Evolutionary conservation across 495 filamentous ascomycete genomes (phyloP).

Genomic region (Penicillium bialowiezense): DNA sequence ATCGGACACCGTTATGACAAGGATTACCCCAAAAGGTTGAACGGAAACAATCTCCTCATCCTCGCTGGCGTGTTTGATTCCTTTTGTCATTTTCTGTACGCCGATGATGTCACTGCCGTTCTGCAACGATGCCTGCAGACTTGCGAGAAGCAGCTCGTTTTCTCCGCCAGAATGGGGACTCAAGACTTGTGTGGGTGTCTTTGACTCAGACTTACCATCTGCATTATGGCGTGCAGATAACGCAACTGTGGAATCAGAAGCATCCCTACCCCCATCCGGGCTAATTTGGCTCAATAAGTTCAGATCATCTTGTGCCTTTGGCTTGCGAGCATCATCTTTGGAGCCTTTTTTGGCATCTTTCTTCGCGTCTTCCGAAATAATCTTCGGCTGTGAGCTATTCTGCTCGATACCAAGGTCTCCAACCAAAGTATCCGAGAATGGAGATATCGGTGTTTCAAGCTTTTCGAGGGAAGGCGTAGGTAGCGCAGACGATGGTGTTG

Average conservation of each 20-base stretch:
- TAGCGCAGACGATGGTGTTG: slow-evolving; percentile 22
- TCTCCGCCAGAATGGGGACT: background rate
- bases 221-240: too few species aligned
- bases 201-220: too few species aligned
- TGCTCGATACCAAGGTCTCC: slow-evolving; percentile 1
- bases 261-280: too few species aligned
- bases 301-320: too few species aligned
- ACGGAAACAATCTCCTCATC: slow-evolving; percentile 45
- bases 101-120: slow-evolving; percentile 11
- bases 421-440: slow-evolving; percentile 12
- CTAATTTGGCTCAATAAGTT: too few species aligned
- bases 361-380: background rate
- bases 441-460: slow-evolving; percentile 17
- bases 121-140: slow-evolving; percentile 4
- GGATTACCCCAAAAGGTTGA: slow-evolving; percentile 71
- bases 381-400: background rate
- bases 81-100: background rate
- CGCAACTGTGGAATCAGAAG: too few species aligned
- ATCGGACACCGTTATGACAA: slow-evolving; percentile 62
- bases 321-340: too few species aligned
- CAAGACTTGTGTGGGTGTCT: background rate
- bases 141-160: background rate
- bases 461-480: slow-evolving; percentile 24
- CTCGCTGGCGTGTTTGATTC: slow-evolving; percentile 5
- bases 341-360: background rate